A percentile compares a stretch with the other conserved stretches of the same genome.
Evolutionary conservation across 345 rosid genomes (phyloP).

Genomic region (Citrus sinensis): DNA sequence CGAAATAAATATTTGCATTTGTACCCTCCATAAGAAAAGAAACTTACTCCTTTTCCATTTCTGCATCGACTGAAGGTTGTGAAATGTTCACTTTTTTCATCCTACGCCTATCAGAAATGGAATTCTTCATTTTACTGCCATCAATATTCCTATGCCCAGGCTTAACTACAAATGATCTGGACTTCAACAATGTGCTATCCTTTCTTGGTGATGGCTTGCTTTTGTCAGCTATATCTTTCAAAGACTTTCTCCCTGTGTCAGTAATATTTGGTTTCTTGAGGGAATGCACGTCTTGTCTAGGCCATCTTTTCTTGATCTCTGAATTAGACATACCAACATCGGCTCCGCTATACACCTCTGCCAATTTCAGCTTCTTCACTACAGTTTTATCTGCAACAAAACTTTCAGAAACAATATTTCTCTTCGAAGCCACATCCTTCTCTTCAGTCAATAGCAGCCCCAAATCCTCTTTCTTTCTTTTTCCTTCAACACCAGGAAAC

Average conservation of each 20-base stretch:
- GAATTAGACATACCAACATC: constrained; percentile 9
- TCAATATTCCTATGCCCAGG: background rate
- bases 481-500: constrained; percentile 41
- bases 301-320: background rate
- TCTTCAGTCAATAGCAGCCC: background rate
- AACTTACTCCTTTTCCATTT: constrained; percentile 22
- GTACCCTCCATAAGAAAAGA: background rate
- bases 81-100: constrained; percentile 5
- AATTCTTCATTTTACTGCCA: constrained; percentile 12
- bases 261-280: constrained; percentile 14
- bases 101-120: constrained; percentile 2
- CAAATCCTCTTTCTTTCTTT: constrained; percentile 18
- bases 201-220: constrained; percentile 5
- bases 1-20: background rate
- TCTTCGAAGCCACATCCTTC: constrained; percentile 10
- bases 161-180: constrained; percentile 1
- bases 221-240: constrained; percentile 12
- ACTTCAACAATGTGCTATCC: constrained; percentile 10
- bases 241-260: constrained; percentile 14
- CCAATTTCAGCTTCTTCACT: constrained; percentile 19
- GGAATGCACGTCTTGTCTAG: constrained; percentile 4
- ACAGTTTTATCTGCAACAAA: constrained; percentile 10
- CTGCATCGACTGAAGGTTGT: constrained; percentile 14
- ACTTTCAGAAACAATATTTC: constrained; percentile 17
- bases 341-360: background rate